phyloP scores from a whole-genome alignment of 2,329 filamentous ascomycete genomes.

The Claviceps spartinae region DNA sequence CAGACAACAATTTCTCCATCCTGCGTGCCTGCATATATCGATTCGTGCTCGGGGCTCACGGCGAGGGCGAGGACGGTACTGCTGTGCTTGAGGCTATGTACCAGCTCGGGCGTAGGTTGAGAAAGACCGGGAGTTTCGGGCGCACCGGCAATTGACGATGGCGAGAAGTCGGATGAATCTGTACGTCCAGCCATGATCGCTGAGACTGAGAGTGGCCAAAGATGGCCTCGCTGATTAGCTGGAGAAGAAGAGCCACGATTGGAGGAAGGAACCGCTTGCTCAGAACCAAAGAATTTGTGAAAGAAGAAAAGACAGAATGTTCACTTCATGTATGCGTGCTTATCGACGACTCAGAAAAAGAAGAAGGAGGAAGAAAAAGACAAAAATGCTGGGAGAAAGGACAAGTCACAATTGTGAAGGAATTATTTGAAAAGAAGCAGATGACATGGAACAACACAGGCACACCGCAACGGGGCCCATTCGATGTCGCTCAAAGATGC shows the following conservation, averaged over 20 bases:
- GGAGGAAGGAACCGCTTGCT: too few relatives aligned
- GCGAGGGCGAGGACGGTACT: constrained; percentile 73
- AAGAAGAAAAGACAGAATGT: background rate
- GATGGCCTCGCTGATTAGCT: constrained; percentile 2
- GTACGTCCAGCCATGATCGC: background rate
- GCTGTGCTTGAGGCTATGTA: constrained; percentile 63
- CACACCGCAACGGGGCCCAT: background rate
- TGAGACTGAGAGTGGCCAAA: background rate
- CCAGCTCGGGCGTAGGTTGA: constrained; percentile 40
- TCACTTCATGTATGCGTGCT: background rate
- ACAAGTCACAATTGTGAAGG: background rate
- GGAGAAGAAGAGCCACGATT: background rate
- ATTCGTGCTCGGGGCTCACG: constrained; percentile 61
- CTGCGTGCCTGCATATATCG: constrained; percentile 85
- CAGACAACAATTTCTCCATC: constrained; percentile 88
- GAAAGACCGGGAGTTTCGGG: constrained; percentile 9
- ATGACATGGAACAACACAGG: background rate
- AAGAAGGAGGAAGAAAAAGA: background rate
- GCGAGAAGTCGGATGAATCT: constrained; percentile 3
- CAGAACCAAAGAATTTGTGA: too few relatives aligned
- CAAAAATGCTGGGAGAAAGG: background rate
- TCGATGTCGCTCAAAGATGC: background rate
- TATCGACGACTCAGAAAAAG: background rate
- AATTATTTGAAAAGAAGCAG: background rate
- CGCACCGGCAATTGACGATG: constrained; percentile 4